These are phyloP conservation scores for Yarrowia sp. DNA, from an alignment of 805 yeast genomes.

Conservation along the genomic window DNA sequence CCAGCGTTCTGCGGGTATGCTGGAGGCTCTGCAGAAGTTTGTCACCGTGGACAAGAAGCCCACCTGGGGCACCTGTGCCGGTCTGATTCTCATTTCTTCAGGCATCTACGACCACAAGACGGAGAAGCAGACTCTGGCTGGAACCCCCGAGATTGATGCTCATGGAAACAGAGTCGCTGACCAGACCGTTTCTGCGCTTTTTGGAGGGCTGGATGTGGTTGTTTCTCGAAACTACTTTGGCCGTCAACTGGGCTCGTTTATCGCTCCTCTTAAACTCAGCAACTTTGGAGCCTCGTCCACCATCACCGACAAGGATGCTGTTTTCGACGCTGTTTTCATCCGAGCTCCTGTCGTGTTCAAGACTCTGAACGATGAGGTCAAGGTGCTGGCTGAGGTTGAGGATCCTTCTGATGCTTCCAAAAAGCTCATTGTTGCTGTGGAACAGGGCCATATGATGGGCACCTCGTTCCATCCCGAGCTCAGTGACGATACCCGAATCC, in stretches of 20 bases:
- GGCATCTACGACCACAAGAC: conserved; percentile 23
- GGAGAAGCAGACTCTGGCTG: conserved; percentile 48
- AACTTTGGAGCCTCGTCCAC: conserved; percentile 35
- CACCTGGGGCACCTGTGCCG: conserved; percentile 87
- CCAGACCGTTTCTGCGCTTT: conserved; percentile 43
- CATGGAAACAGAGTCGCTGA: conserved; percentile 22
- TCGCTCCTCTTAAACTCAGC: conserved; percentile 44
- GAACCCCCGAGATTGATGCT: conserved; percentile 37
- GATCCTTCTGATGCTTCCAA: conserved; percentile 32
- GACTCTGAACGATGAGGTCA: conserved; percentile 26
- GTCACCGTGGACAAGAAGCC: conserved; percentile 50
- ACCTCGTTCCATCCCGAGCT: conserved; percentile 83
- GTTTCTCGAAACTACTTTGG: conserved; percentile 77
- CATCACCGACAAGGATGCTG: conserved; percentile 27
- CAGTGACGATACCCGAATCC: conserved; percentile 55
- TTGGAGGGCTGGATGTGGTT: conserved; percentile 62
- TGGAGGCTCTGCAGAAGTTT: conserved; percentile 52
- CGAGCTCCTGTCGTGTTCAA: conserved; percentile 68
- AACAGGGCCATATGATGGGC: conserved; percentile 63
- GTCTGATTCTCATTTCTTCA: conserved; percentile 60
- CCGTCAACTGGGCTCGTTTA: conserved; percentile 67
- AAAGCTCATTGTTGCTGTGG: conserved; percentile 61
- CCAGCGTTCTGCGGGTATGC: conserved; percentile 52
- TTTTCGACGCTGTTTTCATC: conserved; percentile 53
- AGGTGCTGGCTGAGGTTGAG: conserved; percentile 27